These are phyloP conservation scores for Nematocida sp. DNA, from an alignment of 371 early-diverging fungal genomes.

Conservation along the genomic window DNA sequence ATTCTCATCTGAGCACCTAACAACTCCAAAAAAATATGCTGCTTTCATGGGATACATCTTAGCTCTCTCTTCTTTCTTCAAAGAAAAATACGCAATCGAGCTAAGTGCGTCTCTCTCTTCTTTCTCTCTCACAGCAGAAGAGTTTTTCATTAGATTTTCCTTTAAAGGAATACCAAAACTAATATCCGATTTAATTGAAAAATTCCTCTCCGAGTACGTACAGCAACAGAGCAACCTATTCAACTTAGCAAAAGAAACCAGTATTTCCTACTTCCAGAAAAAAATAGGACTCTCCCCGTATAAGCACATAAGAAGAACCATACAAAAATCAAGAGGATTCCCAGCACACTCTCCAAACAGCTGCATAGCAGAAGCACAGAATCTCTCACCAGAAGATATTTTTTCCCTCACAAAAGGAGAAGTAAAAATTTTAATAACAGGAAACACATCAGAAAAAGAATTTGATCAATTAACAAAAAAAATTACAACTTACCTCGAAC, in stretches of 20 bases:
- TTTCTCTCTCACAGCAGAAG: background rate
- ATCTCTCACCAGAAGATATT: constrained; percentile 18
- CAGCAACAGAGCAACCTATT: constrained; percentile 14
- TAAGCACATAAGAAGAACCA: constrained; percentile 3
- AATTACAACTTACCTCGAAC: constrained; percentile 8
- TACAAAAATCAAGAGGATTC: constrained; percentile 10
- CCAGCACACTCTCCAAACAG: background rate
- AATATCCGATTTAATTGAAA: constrained; percentile 45
- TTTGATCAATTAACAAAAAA: background rate
- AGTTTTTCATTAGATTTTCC: constrained; percentile 10
- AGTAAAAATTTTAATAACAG: constrained; percentile 18
- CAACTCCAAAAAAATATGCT: constrained; percentile 16
- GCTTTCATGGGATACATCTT: constrained; percentile 26
- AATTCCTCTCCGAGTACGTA: constrained; percentile 42
- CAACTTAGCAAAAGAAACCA: constrained; percentile 41
- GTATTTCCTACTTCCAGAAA: constrained; percentile 21
- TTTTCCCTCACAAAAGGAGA: background rate
- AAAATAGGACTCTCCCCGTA: constrained; percentile 36
- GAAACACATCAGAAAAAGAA: constrained; percentile 38
- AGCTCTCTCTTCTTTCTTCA: constrained; percentile 37
- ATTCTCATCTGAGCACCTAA: constrained; percentile 8
- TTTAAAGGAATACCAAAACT: constrained; percentile 39
- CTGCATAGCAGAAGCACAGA: constrained; percentile 12
- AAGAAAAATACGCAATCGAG: constrained; percentile 40
- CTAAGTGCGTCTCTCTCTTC: constrained; percentile 13